These are phyloP conservation scores for Aspergillus fumigatus DNA, from an alignment of 2,329 filamentous ascomycete species.

Conservation along the genomic window DNA sequence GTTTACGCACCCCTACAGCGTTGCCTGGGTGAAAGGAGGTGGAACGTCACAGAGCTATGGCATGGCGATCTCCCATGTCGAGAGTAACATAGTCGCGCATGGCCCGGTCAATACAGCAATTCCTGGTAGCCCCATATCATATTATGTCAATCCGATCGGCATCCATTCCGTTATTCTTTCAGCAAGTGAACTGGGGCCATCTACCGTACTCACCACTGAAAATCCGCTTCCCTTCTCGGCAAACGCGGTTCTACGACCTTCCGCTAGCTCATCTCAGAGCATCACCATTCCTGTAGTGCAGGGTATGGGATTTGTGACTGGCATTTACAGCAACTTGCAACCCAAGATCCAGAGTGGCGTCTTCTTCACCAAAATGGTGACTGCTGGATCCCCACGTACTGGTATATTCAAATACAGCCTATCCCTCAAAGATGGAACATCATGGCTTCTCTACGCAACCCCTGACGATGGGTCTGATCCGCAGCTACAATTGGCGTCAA, in stretches of 20 bases:
- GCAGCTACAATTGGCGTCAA: conserved; percentile 64
- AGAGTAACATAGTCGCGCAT: conserved; percentile 62
- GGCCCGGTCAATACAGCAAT: conserved; percentile 52
- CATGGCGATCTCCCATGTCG: conserved; percentile 69
- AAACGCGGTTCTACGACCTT: conserved; percentile 63
- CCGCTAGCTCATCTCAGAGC: conserved; percentile 50
- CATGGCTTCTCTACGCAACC: conserved; percentile 78
- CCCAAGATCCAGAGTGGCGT: conserved; percentile 72
- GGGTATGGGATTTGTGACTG: conserved; percentile 85
- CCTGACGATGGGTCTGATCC: conserved; percentile 56
- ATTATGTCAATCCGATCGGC: conserved; percentile 75
- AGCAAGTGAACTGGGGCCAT: conserved; percentile 64
- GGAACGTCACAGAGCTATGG: conserved; percentile 67
- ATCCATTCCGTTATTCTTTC: conserved; percentile 79
- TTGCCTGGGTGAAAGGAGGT: conserved; percentile 63
- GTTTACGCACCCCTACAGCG: conserved; percentile 71
- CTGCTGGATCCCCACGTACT: conserved; percentile 51
- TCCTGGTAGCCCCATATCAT: conserved; percentile 57
- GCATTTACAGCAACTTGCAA: conserved; percentile 63
- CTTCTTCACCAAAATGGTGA: conserved; percentile 63
- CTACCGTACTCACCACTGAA: conserved; percentile 54
- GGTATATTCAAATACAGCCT: conserved; percentile 73
- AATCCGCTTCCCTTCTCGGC: conserved; percentile 54
- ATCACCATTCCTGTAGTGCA: conserved; percentile 81
- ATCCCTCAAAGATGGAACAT: conserved; percentile 64